phyloP scores from a whole-genome alignment of 768 basidiomycete genomes.

The Collybia sordida region DNA sequence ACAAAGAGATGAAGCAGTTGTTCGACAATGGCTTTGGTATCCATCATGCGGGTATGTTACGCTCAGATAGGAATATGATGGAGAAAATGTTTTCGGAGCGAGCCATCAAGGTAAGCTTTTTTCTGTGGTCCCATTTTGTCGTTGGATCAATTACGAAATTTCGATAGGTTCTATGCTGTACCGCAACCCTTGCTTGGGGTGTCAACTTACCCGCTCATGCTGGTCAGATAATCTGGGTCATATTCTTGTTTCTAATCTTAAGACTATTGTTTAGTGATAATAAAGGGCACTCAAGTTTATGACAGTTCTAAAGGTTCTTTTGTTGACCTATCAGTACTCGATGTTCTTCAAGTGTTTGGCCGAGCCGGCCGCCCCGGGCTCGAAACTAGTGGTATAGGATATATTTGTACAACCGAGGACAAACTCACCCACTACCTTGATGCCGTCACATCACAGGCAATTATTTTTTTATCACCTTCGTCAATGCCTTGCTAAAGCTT shows the following conservation, averaged over 20 bases:
- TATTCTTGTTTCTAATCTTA: background rate
- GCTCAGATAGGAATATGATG: slow-evolving; percentile 92
- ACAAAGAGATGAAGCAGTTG: slow-evolving; percentile 95
- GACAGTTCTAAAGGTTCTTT: slow-evolving; percentile 89
- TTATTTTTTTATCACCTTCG: slow-evolving; percentile 9
- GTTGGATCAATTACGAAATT: slow-evolving; percentile 1
- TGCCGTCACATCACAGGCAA: slow-evolving; percentile 81
- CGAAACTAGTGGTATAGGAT: slow-evolving; percentile 94
- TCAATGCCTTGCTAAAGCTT: background rate
- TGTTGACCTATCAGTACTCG: slow-evolving; percentile 89
- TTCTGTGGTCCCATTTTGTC: background rate
- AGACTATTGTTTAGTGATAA: slow-evolving; percentile 60
- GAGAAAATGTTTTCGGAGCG: slow-evolving; percentile 90
- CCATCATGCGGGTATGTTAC: slow-evolving; percentile 97
- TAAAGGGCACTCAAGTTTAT: slow-evolving; percentile 97
- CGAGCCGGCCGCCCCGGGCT: slow-evolving; percentile 88
- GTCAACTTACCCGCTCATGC: slow-evolving; percentile 99
- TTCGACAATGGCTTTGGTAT: slow-evolving; percentile 95
- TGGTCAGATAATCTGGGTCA: slow-evolving; percentile 40
- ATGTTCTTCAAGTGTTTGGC: slow-evolving; percentile 97
- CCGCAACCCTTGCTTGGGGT: slow-evolving; percentile 98
- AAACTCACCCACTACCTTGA: slow-evolving; percentile 91
- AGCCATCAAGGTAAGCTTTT: slow-evolving; percentile 77
- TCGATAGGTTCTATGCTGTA: slow-evolving; percentile 92
- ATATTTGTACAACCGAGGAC: slow-evolving; percentile 93